Evolutionary conservation across 352 stramenopile species (phyloP).

Genomic region (Porosira glacialis): DNA sequence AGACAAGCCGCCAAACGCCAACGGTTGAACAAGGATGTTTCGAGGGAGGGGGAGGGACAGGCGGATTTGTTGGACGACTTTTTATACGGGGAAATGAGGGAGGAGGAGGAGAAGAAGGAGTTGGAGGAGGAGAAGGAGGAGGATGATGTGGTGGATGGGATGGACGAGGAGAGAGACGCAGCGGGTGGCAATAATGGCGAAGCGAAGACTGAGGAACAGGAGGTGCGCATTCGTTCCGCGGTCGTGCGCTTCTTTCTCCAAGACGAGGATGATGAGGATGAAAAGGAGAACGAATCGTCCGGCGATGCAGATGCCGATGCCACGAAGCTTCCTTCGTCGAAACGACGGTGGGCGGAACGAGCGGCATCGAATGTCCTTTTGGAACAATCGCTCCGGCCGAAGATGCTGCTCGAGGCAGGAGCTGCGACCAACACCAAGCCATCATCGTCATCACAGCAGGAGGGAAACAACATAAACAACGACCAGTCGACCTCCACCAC

Average conservation of each 20-base stretch:
- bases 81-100: conserved; percentile 55
- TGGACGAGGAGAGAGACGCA: no score
- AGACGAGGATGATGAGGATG: conserved; percentile 1
- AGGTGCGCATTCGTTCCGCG: conserved; percentile 50
- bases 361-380: no score
- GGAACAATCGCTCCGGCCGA: no score
- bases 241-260: conserved; percentile 22
- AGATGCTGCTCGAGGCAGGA: no score
- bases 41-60: conserved; percentile 15
- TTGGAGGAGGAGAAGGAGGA: conserved; percentile 5
- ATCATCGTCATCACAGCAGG: no score
- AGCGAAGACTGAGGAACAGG: conserved; percentile 38
- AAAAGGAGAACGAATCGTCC: background rate
- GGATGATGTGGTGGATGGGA: conserved; percentile 1
- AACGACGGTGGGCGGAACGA: no score
- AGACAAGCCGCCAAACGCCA: conserved; percentile 14
- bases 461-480: no score
- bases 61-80: conserved; percentile 43
- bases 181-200: conserved; percentile 1
- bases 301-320: no score
- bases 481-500: background rate
- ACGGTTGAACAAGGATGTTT: conserved; percentile 21
- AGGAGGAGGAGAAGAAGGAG: conserved; percentile 11
- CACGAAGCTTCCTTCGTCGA: no score
- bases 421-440: no score